Base-by-base conservation (phyloP, 148 eudicot genomes). In the Fagopyrum homotropicum region DNA sequence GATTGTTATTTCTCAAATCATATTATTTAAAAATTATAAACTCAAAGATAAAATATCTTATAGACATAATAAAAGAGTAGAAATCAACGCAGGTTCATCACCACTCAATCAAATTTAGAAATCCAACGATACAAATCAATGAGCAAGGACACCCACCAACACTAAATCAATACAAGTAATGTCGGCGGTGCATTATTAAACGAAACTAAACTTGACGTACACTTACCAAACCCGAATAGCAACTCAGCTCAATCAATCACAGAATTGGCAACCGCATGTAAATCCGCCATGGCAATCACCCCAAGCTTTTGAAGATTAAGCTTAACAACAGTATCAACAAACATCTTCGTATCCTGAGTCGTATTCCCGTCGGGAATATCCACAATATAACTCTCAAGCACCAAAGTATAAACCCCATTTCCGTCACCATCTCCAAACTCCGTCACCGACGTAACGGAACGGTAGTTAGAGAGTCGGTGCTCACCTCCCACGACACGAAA, bases 281-380 rank as follows among this genome's bases (percentile, higher is more conserved):
- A 69, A 5, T 35, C 40, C 40, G 91, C 83, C 81, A 85, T 71
- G 54, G 93, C 93, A 77, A 89, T 80, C 30, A 88, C 86, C 3
- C 87, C 89, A 56, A 92, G 91, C 82, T 90, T 92, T 75, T 92
- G 98, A 19, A 90, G 86, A 45, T 92, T 92, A 78, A 92, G 80
- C 80, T 86, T 90, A 68, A 92, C 93, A 10, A 92, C 98, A 0
- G 98, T 92, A 52, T 92, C 98, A 29, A 85, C 89, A 78, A 92
- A 92, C 98, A 92, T 92, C 83, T 90, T 92, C 0, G 98, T 92
- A 69, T 92, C 98, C 66, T 84, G 88, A 9, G 83, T 91, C 0
- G 91, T 86, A 11, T 92, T 92, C 49, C 98, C 98, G 17, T 85
- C 85, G 17, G 98, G 98, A 63, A 92, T 90, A 68, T 92, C 98